Percentiles rank a stretch among this genome's conserved stretches.
phyloP scores from a whole-genome alignment of 441 rosid genomes.

The Adansonia rubrostipa region DNA sequence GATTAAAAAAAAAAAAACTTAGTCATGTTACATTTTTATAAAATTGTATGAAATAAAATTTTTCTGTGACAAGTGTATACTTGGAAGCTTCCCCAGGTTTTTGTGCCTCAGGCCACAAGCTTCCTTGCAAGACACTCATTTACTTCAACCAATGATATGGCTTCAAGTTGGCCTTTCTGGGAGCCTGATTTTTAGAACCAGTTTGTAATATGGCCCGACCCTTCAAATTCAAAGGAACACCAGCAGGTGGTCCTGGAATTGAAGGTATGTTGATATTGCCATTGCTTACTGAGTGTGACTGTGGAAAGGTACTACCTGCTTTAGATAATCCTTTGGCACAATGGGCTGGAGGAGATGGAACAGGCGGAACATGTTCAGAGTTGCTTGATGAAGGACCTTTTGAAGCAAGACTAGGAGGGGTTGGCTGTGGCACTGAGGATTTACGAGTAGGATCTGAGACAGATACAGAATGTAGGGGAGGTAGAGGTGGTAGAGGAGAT shows the following conservation, averaged over 20 bases:
- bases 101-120: slow-evolving; percentile 94
- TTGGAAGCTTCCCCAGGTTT: slow-evolving; percentile 77
- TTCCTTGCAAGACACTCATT: slow-evolving; percentile 90
- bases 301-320: slow-evolving; percentile 33
- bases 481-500: slow-evolving; percentile 64
- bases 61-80: slow-evolving; percentile 42
- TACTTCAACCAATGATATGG: slow-evolving; percentile 97
- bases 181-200: slow-evolving; percentile 50
- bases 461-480: slow-evolving; percentile 45
- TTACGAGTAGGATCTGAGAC: slow-evolving; percentile 27
- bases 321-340: slow-evolving; percentile 44
- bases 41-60: background rate
- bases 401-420: slow-evolving; percentile 32
- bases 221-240: slow-evolving; percentile 50
- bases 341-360: slow-evolving; percentile 73
- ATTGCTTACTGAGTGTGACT: slow-evolving; percentile 42
- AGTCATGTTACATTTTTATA: slow-evolving; percentile 1
- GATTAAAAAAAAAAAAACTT: slow-evolving; percentile 22
- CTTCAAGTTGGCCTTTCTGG: slow-evolving; percentile 73
- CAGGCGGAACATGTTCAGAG: slow-evolving; percentile 44
- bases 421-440: slow-evolving; percentile 38
- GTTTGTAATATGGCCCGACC: slow-evolving; percentile 60
- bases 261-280: slow-evolving; percentile 62
- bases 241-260: slow-evolving; percentile 71
- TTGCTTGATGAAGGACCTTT: slow-evolving; percentile 24